phyloP scores from a whole-genome alignment of 1,284 basidiomycete species.

The Ustilago loliicola region DNA sequence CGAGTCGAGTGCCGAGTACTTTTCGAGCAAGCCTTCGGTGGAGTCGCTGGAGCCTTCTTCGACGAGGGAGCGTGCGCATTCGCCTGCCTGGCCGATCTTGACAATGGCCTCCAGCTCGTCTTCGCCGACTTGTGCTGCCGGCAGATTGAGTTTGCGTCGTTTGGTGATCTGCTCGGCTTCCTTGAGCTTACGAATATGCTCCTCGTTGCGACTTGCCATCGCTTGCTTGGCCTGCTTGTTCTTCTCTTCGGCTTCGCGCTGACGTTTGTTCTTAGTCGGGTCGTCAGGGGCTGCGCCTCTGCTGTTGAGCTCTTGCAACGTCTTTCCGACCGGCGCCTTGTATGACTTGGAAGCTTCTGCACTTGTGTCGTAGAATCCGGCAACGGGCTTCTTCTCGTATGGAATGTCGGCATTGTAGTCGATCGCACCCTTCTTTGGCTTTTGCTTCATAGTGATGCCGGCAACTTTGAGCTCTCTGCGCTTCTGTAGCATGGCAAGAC shows the following conservation, averaged over 20 bases:
- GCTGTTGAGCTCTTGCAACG: slow-evolving; percentile 76
- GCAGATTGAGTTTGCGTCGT: slow-evolving; percentile 86
- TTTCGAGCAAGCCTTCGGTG: slow-evolving; percentile 86
- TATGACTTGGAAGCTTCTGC: slow-evolving; percentile 92
- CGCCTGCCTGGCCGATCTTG: slow-evolving; percentile 94
- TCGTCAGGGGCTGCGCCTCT: slow-evolving; percentile 78
- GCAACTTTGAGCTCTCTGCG: slow-evolving; percentile 97
- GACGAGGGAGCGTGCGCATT: slow-evolving; percentile 87
- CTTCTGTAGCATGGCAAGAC: slow-evolving; percentile 95
- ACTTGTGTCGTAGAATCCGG: slow-evolving; percentile 96
- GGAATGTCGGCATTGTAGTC: slow-evolving; percentile 99
- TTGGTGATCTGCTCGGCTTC: slow-evolving; percentile 95
- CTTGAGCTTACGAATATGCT: slow-evolving; percentile 95
- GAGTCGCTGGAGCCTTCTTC: slow-evolving; percentile 77
- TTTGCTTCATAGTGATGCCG: slow-evolving; percentile 84
- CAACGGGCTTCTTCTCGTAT: slow-evolving; percentile 94
- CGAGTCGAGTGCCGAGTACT: slow-evolving; percentile 88
- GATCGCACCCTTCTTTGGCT: slow-evolving; percentile 93
- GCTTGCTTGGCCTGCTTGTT: slow-evolving; percentile 81
- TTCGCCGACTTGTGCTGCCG: slow-evolving; percentile 94
- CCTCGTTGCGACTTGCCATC: slow-evolving; percentile 77
- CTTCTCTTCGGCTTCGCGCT: slow-evolving; percentile 76
- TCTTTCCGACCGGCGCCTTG: slow-evolving; percentile 90
- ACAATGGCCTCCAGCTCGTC: slow-evolving; percentile 96
- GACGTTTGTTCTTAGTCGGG: slow-evolving; percentile 71